phyloP scores from a whole-genome alignment of 768 basidiomycete species.

The Lactarius vividus region DNA sequence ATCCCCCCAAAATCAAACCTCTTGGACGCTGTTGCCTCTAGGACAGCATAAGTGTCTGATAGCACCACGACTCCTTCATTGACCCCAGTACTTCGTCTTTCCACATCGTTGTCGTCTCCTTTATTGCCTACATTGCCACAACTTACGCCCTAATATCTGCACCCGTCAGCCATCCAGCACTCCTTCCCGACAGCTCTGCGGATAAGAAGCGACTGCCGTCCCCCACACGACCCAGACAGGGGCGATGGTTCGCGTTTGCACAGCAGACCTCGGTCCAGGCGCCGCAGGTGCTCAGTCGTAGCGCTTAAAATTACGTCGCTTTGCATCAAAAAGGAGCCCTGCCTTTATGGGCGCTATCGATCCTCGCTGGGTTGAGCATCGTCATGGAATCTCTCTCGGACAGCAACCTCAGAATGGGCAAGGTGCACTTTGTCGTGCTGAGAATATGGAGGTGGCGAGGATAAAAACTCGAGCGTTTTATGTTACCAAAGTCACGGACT shows the following conservation, averaged over 20 bases:
- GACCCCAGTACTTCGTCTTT: slow-evolving; percentile 15
- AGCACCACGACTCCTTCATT: slow-evolving; percentile 20
- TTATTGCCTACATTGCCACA: slow-evolving; percentile 3
- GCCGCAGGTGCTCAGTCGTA: slow-evolving; percentile 5
- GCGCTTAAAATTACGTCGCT: slow-evolving; percentile 31
- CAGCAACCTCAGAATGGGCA: slow-evolving; percentile 39
- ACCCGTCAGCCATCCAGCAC: background rate
- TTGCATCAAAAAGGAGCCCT: slow-evolving; percentile 29
- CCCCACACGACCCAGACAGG: background rate
- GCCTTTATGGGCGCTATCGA: slow-evolving; percentile 31
- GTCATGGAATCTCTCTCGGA: slow-evolving; percentile 49
- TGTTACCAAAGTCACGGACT: background rate
- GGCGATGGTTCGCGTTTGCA: background rate
- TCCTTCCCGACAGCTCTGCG: background rate
- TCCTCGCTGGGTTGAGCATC: slow-evolving; percentile 40
- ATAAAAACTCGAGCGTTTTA: background rate
- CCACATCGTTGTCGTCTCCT: background rate
- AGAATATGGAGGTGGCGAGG: too few species aligned
- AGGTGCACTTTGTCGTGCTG: slow-evolving; percentile 37
- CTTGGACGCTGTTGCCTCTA: slow-evolving; percentile 12
- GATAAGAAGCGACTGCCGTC: background rate
- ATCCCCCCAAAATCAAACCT: slow-evolving; percentile 15
- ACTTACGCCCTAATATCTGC: background rate
- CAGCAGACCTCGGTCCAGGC: background rate
- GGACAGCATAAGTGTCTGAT: slow-evolving; percentile 3